Conservation (phyloP, 2,329 filamentous ascomycete species). For the Ceratocystis lukuohia region DNA sequence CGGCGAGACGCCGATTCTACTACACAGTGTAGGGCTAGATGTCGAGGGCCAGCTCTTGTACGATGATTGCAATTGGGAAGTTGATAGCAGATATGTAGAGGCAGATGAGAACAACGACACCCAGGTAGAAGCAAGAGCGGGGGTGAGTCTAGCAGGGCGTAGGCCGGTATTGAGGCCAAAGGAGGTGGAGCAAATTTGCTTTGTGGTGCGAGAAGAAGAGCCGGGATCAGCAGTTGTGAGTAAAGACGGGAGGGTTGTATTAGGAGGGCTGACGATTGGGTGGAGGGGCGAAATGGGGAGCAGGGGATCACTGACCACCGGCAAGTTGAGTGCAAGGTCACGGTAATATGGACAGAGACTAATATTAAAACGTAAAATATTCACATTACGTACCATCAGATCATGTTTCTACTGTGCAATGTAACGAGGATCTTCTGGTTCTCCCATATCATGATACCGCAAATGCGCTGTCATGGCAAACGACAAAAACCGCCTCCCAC, state of each 20-base stretch:
- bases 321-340: conserved; percentile 51
- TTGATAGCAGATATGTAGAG: conserved; percentile 23
- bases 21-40: conserved; percentile 52
- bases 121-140: neutral
- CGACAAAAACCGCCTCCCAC: conserved; percentile 39
- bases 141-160: conserved; percentile 21
- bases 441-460: conserved; percentile 35
- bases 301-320: conserved; percentile 73
- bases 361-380: neutral
- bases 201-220: conserved; percentile 40
- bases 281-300: conserved; percentile 90
- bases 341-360: conserved; percentile 1
- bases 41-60: conserved; percentile 38
- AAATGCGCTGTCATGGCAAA: conserved; percentile 48
- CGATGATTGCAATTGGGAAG: conserved; percentile 45
- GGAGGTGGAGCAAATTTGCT: conserved; percentile 54
- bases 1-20: conserved; percentile 65
- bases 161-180: conserved; percentile 47
- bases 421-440: conserved; percentile 11
- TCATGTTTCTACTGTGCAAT: neutral
- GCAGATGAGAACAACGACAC: neutral
- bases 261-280: conserved; percentile 73
- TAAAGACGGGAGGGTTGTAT: conserved; percentile 45
- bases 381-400: neutral
- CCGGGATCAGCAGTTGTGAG: conserved; percentile 29